phyloP scores from a whole-genome alignment of 441 rosid genomes.

The Macaranga tanarius region DNA sequence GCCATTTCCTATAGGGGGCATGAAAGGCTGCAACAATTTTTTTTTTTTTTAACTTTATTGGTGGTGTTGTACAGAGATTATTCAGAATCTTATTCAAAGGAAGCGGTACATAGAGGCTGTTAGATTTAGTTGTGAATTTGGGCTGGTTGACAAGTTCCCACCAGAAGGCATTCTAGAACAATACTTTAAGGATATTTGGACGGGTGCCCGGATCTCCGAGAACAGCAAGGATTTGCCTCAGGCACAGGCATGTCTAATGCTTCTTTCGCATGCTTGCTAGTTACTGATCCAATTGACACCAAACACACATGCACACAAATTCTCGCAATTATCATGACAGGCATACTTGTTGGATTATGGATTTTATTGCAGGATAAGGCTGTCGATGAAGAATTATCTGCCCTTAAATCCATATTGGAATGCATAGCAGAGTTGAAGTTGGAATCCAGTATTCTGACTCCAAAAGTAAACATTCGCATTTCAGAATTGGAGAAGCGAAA shows the following conservation, averaged over 20 bases:
- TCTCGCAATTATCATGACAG: neutral
- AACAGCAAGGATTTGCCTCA: neutral
- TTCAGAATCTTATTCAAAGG: conserved; percentile 18
- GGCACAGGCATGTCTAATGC: conserved; percentile 17
- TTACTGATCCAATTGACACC: too few species aligned
- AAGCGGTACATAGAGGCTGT: conserved; percentile 28
- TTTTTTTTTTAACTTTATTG: neutral
- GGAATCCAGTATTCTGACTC: conserved; percentile 27
- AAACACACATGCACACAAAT: too few species aligned
- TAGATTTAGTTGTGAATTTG: conserved; percentile 29
- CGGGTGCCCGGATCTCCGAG: neutral
- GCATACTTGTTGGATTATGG: neutral
- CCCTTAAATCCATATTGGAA: conserved; percentile 29
- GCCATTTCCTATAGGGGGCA: neutral
- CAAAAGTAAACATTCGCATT: conserved; percentile 27
- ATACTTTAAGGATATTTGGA: conserved; percentile 1
- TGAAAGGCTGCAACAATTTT: neutral
- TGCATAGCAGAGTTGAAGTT: conserved; percentile 38
- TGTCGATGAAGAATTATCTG: conserved; percentile 21
- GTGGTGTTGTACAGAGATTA: conserved; percentile 20
- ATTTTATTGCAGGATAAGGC: conserved; percentile 33
- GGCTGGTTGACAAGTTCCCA: conserved; percentile 15
- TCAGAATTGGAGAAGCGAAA: conserved; percentile 26
- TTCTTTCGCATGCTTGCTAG: neutral
- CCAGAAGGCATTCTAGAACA: conserved; percentile 8